phyloP scores from a whole-genome alignment of 441 rosid genomes.

The Croton laevigatus region DNA sequence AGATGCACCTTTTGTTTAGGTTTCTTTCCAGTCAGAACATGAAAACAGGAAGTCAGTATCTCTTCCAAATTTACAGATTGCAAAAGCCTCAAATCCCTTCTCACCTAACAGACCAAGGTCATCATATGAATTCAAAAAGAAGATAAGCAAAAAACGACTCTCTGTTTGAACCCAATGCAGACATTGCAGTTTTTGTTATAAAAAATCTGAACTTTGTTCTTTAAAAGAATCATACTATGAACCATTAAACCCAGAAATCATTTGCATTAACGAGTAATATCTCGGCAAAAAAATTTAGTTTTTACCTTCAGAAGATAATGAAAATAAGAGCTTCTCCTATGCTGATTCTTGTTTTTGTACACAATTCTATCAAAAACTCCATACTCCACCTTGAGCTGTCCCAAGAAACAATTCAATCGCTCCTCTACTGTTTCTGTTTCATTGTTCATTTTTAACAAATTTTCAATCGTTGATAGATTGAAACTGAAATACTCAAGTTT shows the following conservation, averaged over 20 bases:
- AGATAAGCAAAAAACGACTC: neutral
- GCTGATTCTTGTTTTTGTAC: constrained; percentile 94
- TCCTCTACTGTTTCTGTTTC: constrained; percentile 45
- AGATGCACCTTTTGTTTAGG: constrained; percentile 68
- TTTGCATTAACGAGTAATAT: neutral
- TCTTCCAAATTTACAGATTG: constrained; percentile 62
- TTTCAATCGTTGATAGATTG: neutral
- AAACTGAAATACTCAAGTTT: neutral
- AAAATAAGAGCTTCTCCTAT: constrained; percentile 78
- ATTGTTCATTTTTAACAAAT: constrained; percentile 29
- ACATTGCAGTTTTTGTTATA: neutral
- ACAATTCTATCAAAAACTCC: constrained; percentile 73
- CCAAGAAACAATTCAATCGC: constrained; percentile 49
- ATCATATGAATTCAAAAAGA: neutral
- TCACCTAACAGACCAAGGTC: constrained; percentile 45
- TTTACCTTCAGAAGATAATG: constrained; percentile 81
- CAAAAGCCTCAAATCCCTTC: constrained; percentile 79
- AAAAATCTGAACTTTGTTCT: neutral
- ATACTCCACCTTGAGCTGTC: constrained; percentile 52
- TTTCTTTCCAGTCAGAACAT: constrained; percentile 51
- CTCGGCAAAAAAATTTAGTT: neutral
- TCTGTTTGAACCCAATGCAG: too few species aligned
- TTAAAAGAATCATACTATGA: neutral
- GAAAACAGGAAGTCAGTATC: constrained; percentile 57
- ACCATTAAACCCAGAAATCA: constrained; percentile 2